A percentile compares a stretch with the other conserved stretches of the same genome.
Conservation (phyloP, 2,329 filamentous ascomycete genomes). For the Aspergillus transmontanensis region DNA sequence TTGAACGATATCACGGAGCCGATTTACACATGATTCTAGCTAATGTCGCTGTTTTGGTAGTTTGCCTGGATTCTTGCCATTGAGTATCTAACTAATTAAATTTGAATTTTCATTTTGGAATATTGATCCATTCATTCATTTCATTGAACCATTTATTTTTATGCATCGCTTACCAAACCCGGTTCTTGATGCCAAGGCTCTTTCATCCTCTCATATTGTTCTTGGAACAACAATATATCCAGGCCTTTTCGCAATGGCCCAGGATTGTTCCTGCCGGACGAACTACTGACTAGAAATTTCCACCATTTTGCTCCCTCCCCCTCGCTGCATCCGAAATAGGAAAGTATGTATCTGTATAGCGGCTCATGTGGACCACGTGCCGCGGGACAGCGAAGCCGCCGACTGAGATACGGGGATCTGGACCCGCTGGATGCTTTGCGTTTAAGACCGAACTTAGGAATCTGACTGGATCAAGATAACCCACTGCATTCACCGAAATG, state of each 20-base stretch:
- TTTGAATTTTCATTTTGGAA: not conserved
- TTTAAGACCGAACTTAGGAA: not conserved
- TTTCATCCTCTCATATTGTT: not conserved
- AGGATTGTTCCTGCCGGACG: not conserved
- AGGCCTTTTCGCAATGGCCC: not conserved
- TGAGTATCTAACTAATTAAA: not conserved
- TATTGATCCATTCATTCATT: not conserved
- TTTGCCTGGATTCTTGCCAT: not conserved
- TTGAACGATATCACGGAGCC: conserved; percentile 73
- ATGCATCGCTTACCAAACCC: not conserved
- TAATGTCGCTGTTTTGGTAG: not conserved
- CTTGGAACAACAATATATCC: not conserved
- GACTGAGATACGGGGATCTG: not conserved
- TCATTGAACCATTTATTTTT: not conserved
- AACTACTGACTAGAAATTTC: not conserved
- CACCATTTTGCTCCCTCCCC: not conserved
- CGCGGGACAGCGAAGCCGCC: not conserved
- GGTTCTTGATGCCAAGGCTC: not conserved
- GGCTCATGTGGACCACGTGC: not conserved
- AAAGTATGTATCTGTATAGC: not conserved
- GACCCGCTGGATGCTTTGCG: not conserved
- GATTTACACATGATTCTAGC: conserved; percentile 62
- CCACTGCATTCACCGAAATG: not conserved
- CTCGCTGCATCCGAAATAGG: not conserved
- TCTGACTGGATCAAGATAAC: not conserved